phyloP scores from a whole-genome alignment of 192 early-diverging fungal species.

The Dimargaris verticillata region DNA sequence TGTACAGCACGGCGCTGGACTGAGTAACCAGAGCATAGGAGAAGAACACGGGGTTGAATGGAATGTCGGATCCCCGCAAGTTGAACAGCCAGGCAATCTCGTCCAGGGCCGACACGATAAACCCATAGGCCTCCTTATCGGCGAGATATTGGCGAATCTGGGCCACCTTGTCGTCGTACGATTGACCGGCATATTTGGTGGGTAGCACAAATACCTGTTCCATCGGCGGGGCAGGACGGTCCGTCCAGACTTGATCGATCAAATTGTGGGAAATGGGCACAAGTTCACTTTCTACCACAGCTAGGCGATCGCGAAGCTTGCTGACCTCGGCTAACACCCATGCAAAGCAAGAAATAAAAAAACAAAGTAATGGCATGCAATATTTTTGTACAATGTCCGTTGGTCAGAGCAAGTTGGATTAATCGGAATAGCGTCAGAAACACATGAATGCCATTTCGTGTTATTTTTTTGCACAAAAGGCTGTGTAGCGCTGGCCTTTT shows the following conservation, averaged over 20 bases:
- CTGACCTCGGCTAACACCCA: slow-evolving; percentile 30
- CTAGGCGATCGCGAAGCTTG: slow-evolving; percentile 35
- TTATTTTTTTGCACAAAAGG: no score
- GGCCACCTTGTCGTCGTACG: slow-evolving; percentile 45
- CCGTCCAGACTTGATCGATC: slow-evolving; percentile 72
- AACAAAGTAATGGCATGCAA: no score
- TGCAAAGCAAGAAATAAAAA: background rate
- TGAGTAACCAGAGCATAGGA: slow-evolving; percentile 73
- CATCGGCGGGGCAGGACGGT: slow-evolving; percentile 54
- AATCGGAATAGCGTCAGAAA: no score
- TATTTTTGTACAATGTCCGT: no score
- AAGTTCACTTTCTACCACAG: slow-evolving; percentile 38
- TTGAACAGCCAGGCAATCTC: slow-evolving; percentile 98
- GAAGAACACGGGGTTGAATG: slow-evolving; percentile 94
- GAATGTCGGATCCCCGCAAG: slow-evolving; percentile 86
- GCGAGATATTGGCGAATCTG: slow-evolving; percentile 47
- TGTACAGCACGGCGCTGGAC: slow-evolving; percentile 50
- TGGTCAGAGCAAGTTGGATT: no score
- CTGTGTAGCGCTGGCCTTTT: no score
- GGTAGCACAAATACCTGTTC: slow-evolving; percentile 47
- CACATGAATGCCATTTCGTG: no score
- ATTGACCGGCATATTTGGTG: slow-evolving; percentile 48
- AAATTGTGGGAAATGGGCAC: slow-evolving; percentile 63
- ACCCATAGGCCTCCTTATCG: slow-evolving; percentile 47
- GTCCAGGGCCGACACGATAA: slow-evolving; percentile 77